Conservation (phyloP, 805 yeast species). For the Phaffomyces antillensis region DNA sequence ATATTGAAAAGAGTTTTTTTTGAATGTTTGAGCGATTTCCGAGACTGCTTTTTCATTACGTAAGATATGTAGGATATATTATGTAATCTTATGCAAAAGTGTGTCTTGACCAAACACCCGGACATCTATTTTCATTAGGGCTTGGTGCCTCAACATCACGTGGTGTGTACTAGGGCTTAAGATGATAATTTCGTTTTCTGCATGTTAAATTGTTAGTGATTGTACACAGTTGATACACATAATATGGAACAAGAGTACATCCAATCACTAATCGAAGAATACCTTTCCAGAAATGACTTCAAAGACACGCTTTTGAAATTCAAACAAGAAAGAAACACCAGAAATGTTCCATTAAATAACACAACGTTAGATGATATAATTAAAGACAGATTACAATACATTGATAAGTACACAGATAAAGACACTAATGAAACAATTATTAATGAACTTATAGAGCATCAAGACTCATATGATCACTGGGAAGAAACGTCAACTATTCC, state of each 20-base stretch:
- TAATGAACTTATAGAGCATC: constrained; percentile 5
- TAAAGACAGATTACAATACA: constrained; percentile 29
- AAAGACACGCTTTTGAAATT: constrained; percentile 30
- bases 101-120: not conserved
- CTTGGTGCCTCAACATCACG: not conserved
- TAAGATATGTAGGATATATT: not conserved
- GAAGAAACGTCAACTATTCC: not conserved
- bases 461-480: constrained; percentile 2
- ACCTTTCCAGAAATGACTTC: not conserved
- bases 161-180: not conserved
- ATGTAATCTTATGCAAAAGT: too few relatives aligned
- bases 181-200: not conserved
- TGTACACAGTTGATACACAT: not conserved
- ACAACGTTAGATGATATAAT: constrained; percentile 31
- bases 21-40: not conserved
- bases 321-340: not conserved
- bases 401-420: constrained; percentile 11
- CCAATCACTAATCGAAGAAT: not conserved
- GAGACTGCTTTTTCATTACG: not conserved
- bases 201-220: not conserved
- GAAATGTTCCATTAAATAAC: not conserved
- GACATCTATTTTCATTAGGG: not conserved
- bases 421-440: not conserved
- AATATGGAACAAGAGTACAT: not conserved
- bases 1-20: constrained; percentile 7